Evolutionary conservation across 2,329 filamentous ascomycete genomes (phyloP).

Genomic region (Amauroascus verrucosus): DNA sequence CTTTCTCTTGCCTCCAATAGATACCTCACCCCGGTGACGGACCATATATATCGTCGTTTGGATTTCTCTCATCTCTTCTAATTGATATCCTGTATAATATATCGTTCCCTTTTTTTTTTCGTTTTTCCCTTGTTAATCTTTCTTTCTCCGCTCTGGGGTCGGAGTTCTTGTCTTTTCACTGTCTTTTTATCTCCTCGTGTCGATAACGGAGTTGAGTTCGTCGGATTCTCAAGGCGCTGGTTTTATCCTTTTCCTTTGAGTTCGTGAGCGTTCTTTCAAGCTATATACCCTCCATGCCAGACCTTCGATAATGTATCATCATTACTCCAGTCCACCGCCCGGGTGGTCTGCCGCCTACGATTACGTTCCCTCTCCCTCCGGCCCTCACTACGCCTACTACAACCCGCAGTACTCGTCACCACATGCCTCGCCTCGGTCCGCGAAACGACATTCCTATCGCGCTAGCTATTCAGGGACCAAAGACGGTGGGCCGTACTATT

Average conservation of each 20-base stretch:
- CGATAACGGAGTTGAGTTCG: neutral
- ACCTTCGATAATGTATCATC: constrained; percentile 38
- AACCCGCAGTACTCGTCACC: constrained; percentile 44
- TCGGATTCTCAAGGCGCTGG: neutral
- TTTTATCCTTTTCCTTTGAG: neutral
- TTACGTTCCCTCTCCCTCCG: constrained; percentile 42
- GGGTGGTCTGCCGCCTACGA: constrained; percentile 39
- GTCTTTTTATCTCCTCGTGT: neutral
- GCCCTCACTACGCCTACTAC: constrained; percentile 44
- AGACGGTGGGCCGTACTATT: constrained; percentile 34
- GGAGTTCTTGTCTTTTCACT: constrained; percentile 7
- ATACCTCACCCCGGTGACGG: constrained; percentile 38
- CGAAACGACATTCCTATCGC: constrained; percentile 46
- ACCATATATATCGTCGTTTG: constrained; percentile 12
- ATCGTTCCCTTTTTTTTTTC: constrained; percentile 20
- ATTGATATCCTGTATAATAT: constrained; percentile 39
- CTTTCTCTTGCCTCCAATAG: constrained; percentile 33
- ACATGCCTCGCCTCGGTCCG: constrained; percentile 35
- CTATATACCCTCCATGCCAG: constrained; percentile 15
- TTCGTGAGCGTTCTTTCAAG: neutral
- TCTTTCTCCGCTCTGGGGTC: constrained; percentile 16
- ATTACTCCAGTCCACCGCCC: constrained; percentile 37
- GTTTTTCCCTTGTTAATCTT: constrained; percentile 13
- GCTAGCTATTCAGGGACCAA: constrained; percentile 44
- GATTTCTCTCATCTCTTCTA: constrained; percentile 18